phyloP scores from a whole-genome alignment of 2,329 filamentous ascomycete species.

The Trichophyton rubrum region DNA sequence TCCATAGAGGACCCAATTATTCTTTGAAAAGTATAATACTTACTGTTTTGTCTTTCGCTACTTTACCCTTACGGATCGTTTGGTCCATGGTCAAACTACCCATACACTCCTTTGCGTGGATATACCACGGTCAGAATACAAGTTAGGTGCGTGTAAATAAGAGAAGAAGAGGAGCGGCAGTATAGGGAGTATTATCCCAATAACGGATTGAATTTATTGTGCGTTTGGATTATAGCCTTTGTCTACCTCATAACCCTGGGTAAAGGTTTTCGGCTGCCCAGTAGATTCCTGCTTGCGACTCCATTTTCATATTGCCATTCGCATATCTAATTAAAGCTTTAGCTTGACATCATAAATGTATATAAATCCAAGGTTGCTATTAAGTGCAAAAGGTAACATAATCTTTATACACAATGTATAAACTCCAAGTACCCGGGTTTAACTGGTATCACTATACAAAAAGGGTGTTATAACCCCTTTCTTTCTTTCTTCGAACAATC shows the following conservation, averaged over 20 bases:
- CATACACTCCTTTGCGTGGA: not conserved
- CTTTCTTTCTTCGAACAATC: conserved; percentile 50
- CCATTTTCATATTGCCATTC: not conserved
- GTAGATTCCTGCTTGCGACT: no score
- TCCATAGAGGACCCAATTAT: not conserved
- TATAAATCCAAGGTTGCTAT: not conserved
- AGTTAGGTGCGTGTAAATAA: no score
- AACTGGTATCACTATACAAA: conserved; percentile 30
- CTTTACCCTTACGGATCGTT: not conserved
- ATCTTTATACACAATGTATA: not conserved
- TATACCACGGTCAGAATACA: not conserved
- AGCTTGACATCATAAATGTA: not conserved
- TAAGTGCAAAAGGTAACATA: not conserved
- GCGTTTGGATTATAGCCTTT: no score
- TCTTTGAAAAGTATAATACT: not conserved
- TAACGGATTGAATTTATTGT: no score
- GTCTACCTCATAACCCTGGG: no score
- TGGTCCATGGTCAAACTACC: not conserved
- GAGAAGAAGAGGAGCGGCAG: no score
- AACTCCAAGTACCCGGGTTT: not conserved
- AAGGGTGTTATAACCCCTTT: conserved; percentile 59
- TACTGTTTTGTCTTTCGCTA: not conserved
- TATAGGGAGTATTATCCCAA: no score
- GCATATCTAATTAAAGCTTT: not conserved
- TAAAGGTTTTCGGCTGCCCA: not conserved